Percentiles rank a stretch among this genome's conserved stretches.
phyloP scores from a whole-genome alignment of 768 basidiomycete genomes.

The Pulveroboletus sp. region DNA sequence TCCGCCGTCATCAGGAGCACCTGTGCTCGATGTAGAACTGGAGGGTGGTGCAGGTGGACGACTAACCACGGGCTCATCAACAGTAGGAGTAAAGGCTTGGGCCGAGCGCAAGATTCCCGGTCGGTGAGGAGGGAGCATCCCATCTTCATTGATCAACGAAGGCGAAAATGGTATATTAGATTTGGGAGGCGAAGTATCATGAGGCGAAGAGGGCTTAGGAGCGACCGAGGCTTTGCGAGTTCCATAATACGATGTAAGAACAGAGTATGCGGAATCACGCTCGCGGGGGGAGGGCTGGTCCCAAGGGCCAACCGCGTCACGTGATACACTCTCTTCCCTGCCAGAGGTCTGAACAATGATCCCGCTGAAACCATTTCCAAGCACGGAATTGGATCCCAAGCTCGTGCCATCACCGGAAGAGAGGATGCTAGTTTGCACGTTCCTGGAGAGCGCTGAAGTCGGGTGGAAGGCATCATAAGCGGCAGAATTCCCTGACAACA shows the following conservation, averaged over 20 bases:
- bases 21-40: conserved; percentile 39
- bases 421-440: conserved; percentile 20
- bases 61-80: conserved; percentile 23
- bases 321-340: conserved; percentile 23
- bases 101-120: conserved; percentile 25
- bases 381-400: conserved; percentile 16
- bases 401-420: conserved; percentile 17
- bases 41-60: conserved; percentile 35
- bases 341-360: conserved; percentile 24
- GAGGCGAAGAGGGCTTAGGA: conserved; percentile 26
- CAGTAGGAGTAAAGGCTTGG: conserved; percentile 19
- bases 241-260: conserved; percentile 26
- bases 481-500: conserved; percentile 39
- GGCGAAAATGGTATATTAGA: conserved; percentile 20
- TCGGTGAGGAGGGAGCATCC: conserved; percentile 32
- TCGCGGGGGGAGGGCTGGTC: conserved; percentile 31
- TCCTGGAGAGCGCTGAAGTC: conserved; percentile 35
- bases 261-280: conserved; percentile 23
- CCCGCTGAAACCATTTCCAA: conserved; percentile 21
- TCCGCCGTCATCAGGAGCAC: conserved; percentile 35
- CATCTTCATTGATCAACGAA: conserved; percentile 25
- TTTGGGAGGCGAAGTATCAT: conserved; percentile 26
- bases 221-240: conserved; percentile 20
- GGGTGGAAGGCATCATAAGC: conserved; percentile 81
- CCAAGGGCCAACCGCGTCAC: conserved; percentile 30